Evolutionary conservation across 768 basidiomycete species (phyloP), one percentile per base, ranked within the genome.

Genomic region (Xerocomellus dryophilus): DNA sequence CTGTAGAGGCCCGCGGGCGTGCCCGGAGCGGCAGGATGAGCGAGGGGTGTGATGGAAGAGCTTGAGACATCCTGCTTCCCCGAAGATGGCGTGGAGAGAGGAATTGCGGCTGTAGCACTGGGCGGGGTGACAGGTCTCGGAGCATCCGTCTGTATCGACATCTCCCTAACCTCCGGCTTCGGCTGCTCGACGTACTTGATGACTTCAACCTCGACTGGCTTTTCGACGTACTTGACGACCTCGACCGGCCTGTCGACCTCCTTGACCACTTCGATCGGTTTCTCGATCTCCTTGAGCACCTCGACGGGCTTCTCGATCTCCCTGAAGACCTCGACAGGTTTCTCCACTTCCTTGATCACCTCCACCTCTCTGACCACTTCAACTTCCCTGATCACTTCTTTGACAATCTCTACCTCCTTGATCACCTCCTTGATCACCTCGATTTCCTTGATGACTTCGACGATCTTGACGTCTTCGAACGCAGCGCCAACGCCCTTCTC

Each of bases 81-180:
- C 0, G 65, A 55, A 23, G 64, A 23, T 7, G 61, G 66, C 6
- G 69, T 65, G 7, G 65, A 66, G 17, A 65, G 52, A 8, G 64
- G 53, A 35, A 59, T 34, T 5, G 70, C 63, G 17, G 66, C 51
- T 8, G 73, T 60, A 11, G 68, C 56, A 21, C 73, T 69, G 1
- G 69, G 53, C 5, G 76, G 71, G n/a, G 69, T 57, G 20, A 61
- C 47, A 15, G 71, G 70, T 36, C 63, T 53, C 21, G 71, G 66
- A 46, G 79, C 78, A 56, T 93, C 91, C 2, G 90, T 93, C 73
- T 93, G 90, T 32, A 85, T 83, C 4, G 84, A 87, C 55, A 83
- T 88, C 61, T 93, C 90, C 65, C 76, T 84, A 31, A 81, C 71
- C 60, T 89, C 84, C 0, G 83, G 81, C 66, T 83, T 88, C 11